Evolutionary conservation across 106 monocot genomes (phyloP), one percentile per base, ranked within the genome.

Genomic region (Apostasia shenzhenica): DNA sequence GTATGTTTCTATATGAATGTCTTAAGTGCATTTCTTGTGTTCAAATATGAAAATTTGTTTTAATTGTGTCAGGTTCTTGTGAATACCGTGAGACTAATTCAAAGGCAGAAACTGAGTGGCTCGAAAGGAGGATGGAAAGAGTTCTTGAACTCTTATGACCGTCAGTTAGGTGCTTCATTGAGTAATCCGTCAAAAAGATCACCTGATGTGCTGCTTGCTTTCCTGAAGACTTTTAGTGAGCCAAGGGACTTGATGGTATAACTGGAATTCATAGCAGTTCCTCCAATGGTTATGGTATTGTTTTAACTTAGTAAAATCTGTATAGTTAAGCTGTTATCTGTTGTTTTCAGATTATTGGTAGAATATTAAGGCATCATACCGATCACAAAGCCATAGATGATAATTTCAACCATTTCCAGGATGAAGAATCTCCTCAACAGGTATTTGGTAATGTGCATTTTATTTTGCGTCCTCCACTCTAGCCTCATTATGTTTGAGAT

Each of bases 91-190:
- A 86, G 73, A 48, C 51, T 83, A 4, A 65, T 70, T 13, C 90
- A 90, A 68, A 90, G 83, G 46, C 42, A 58, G 4, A 73, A 77
- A 7, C 13, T 86, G 44, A 74, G 73, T 56, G 86, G 90, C 26
- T 41, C 57, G 0, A 74, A 71, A 54, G 90, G 90, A 40, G 81
- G 80, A 10, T 90, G 90, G 83, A 86, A 90, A 49, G 90, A 86
- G n/a, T 90, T 83, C 68, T 52, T 90, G 59, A 52, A 55, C 1
- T 11, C 14, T 6, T 45, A 75, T 47, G 83, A 83, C 66, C 72
- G 59, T 48, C 69, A 76, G 26, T 74, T 86, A 44, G 90, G 90
- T 41, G 63, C 55, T 54, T 13, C 59, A 9, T 43, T 86, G 8
- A 78, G 86, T 59, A 81, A 91, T 68, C 90, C 90, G 9, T 62